Base-by-base conservation (phyloP, 2,329 filamentous ascomycete genomes). In the Xylogone sp. region DNA sequence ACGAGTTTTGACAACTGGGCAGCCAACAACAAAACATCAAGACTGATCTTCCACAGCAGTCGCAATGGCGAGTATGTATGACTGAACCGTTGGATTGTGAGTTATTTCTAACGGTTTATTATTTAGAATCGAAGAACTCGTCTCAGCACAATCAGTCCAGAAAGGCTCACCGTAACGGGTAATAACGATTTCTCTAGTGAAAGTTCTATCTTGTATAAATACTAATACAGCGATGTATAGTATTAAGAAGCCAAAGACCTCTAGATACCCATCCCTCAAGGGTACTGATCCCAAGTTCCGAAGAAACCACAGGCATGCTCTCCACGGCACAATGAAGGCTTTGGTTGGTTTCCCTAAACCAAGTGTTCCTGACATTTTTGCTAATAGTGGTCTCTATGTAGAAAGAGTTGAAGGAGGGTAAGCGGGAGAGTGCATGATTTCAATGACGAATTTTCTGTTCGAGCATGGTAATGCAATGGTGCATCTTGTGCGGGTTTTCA, bases 241-340 rank as follows among this genome's bases (percentile, higher is more conserved):
- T 81, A 99, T 99, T 86, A 97, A 97, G 88, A 97, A 97, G 88
- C 94, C 94, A 64, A 97, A 96, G 86, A 97, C 94, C 73, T 86
- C 92, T 78, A 86, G 94, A 82, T 99, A 99, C 82, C 94, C 94
- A 64, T 97, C 93, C 68, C 87, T 99, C 71, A 97, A 97, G 75
- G 94, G 94, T 70, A 94, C 90, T 75, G 94, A 99, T 81, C 92
- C 94, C 74, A 99, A 99, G 87, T 99, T 99, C 85, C 88, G 94
- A 77, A 88, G 94, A 80, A 99, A 99, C 85, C 94, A 99, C 83
- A 90, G 91, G 83, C 93, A 99, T 85, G 94, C 94, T 77, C 91
- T 97, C 62, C 94, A 97, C 83, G 94, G 94, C 76, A 99, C 92
- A 74, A 91, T 90, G 83, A 95, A 90, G 82, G 94, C 94, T 74